Base-by-base conservation (phyloP, 768 basidiomycete species). In the Auriscalpium orientale region DNA sequence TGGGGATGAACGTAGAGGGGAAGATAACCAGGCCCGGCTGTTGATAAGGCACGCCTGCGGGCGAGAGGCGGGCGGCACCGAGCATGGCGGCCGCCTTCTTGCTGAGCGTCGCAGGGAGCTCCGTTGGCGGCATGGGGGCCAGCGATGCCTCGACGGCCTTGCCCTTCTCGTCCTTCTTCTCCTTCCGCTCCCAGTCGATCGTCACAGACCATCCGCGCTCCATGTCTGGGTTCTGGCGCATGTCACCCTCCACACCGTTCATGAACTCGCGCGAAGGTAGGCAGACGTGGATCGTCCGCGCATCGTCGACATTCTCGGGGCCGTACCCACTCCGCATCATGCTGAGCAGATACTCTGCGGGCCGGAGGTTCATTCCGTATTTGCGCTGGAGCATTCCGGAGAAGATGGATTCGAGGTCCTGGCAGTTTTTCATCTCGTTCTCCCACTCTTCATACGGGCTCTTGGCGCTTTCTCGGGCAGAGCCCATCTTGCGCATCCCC, bases 11-110 rank as follows among this genome's bases (percentile, higher is more conserved):
- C 7, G 78, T 80, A 22, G 75, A 70, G 8, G 79, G 82, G 75
- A 73, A 79, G 36, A 87, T 68, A 21, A 89, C 64, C 8, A 89
- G 68, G 1, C 88, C 87, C 7, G 83, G 77, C 1, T 83, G 82
- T 65, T 87, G 85, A 46, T 75, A 64, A 0, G 71, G 63, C 21
- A 35, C 40, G 12, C 46, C 52, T 2, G 58, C 56, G 8, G 56
- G 58, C 9, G 58, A 58, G 6, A 52, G 51, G 20, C 45, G 46
- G 16, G n/a, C 21, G n/a, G 51, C 44, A 10, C 76, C 77, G 7
- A 76, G 66, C n/a, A 68, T 70, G 28, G 62, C 66, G 11, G 75
- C 71, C 21, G 71, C 71, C 63, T 75, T 76, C 6, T 67, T 60
- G 38, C 64, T 73, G 49, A 72, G 43, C 20, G 56, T 18, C 54